Evolutionary conservation across 139 green algal genomes (phyloP), one percentile per base, ranked within the genome.

Genomic region (Mychonastes homosphaera): DNA sequence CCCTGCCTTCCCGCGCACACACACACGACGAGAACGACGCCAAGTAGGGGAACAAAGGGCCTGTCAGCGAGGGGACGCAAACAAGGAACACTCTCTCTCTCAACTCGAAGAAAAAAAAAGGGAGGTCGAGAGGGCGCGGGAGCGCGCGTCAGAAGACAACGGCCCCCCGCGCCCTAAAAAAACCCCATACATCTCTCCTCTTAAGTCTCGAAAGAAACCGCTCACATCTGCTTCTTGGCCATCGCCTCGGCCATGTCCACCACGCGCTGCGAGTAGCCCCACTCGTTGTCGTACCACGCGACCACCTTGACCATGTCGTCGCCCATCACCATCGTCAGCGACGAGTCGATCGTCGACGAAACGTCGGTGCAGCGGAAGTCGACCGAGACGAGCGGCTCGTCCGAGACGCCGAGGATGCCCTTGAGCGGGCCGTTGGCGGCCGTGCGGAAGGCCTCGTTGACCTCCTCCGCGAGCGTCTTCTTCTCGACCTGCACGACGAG

Each of bases 401-500:
- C 89, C 57, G 74, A 83, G 30, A 97, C 78, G 43, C 69, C 87
- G 21, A 99, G 81, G 32, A 98, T 74, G 56, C 91, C 90, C 71
- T 95, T 90, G 72, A 91, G 71, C 33, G 78, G 66, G 54, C 87
- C 89, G 18, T 77, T 64, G 47, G 83, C 71, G 10, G 87, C 90
- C 79, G 91, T 76, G n/a, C 80, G 71, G 86, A 99, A 96, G 39
- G 91, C 91, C 39, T 78, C 81, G 78, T 99, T 99, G 4, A 99
- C 93, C 76, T 98, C 93, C 85, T 99, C 93, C 15, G 92, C 91
- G 29, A 96, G 88, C n/a, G 87, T 94, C 86, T 98, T 98, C 88
- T 98, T 97, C 81, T 95, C 90, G 15, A 84, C 76, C 82, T 98
- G 90, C 61, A 97, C 64, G 44, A 98, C 91, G 56, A 99, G 84